Evolutionary conservation across 108 stramenopile species (phyloP).

Genomic region (Skeletonema menzelii): DNA sequence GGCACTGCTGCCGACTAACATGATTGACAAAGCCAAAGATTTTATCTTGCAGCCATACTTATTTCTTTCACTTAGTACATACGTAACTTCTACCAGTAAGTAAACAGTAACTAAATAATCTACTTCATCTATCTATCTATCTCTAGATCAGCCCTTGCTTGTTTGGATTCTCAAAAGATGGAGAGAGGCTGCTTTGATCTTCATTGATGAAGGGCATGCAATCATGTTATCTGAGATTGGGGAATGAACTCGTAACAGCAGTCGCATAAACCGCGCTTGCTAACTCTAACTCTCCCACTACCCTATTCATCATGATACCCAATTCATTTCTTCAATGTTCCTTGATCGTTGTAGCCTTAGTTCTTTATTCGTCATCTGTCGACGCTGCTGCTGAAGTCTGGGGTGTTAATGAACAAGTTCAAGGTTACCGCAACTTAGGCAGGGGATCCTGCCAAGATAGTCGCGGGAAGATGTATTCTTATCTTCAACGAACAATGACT

Average conservation of each 20-base stretch:
- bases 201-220: too few relatives aligned
- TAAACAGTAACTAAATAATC: too few relatives aligned
- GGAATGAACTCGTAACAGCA: background rate
- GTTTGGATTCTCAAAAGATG: too few relatives aligned
- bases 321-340: background rate
- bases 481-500: slow-evolving; percentile 28
- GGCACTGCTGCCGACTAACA: background rate
- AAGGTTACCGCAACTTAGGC: slow-evolving; percentile 28
- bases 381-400: background rate
- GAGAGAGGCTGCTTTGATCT: background rate
- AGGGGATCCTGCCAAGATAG: slow-evolving; percentile 33
- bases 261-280: background rate
- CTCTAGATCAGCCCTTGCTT: background rate
- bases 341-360: background rate
- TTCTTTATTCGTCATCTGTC: background rate
- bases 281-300: background rate
- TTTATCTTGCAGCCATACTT: too few relatives aligned
- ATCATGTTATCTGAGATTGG: too few relatives aligned
- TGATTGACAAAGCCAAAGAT: too few relatives aligned
- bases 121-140: background rate
- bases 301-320: background rate
- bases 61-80: too few relatives aligned
- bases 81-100: too few relatives aligned
- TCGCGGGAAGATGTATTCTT: slow-evolving; percentile 31
- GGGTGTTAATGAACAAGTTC: slow-evolving; percentile 4